Conservation (phyloP, 768 basidiomycete genomes). For the Piloderma croceum region DNA sequence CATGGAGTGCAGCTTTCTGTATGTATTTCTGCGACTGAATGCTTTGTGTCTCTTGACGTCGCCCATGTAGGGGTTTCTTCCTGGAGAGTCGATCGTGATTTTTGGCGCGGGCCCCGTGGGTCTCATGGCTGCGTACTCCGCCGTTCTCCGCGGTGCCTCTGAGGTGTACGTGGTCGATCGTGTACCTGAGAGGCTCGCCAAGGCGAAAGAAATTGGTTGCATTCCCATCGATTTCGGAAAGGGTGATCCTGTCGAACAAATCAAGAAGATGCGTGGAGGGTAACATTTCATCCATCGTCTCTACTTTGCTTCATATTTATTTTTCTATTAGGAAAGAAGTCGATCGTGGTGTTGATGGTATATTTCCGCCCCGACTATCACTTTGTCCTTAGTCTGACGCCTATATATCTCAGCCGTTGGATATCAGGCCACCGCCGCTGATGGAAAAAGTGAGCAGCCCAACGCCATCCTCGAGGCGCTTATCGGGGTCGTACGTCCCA, state of each 20-base stretch:
- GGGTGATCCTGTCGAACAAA: slow-evolving; percentile 45
- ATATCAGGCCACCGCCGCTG: slow-evolving; percentile 47
- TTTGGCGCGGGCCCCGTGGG: slow-evolving; percentile 52
- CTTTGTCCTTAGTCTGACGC: not conserved
- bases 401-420: slow-evolving; percentile 36
- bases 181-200: slow-evolving; percentile 46
- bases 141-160: slow-evolving; percentile 44
- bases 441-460: slow-evolving; percentile 53
- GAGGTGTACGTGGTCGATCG: slow-evolving; percentile 53
- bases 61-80: slow-evolving; percentile 37
- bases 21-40: slow-evolving; percentile 4
- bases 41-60: not conserved
- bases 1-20: slow-evolving; percentile 47
- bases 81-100: slow-evolving; percentile 48
- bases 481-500: slow-evolving; percentile 47
- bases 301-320: not conserved
- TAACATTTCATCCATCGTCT: slow-evolving; percentile 15
- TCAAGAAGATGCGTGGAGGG: slow-evolving; percentile 40
- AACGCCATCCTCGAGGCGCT: slow-evolving; percentile 48
- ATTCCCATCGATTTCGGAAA: slow-evolving; percentile 44
- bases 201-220: slow-evolving; percentile 49
- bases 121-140: slow-evolving; percentile 55
- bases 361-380: not conserved
- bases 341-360: slow-evolving; percentile 47
- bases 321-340: slow-evolving; percentile 33